Base-by-base conservation (phyloP, 805 yeast species). In the Wickerhamomyces mucosus region DNA sequence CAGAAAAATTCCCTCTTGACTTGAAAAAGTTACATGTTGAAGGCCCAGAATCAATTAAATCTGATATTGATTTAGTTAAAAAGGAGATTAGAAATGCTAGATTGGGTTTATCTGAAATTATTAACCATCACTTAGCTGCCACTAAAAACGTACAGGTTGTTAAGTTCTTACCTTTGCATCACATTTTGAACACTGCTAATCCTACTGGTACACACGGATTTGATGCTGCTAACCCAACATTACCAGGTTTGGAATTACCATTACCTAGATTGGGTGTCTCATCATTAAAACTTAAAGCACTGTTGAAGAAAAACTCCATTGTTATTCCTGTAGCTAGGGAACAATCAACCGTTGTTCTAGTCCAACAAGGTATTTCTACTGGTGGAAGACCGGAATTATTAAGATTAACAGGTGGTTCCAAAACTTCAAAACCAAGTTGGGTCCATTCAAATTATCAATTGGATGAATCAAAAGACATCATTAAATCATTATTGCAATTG, bases 381-480 rank as follows among this genome's bases (percentile, higher is more conserved):
- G 48, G 55, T 36, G 61, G 61, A 29, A 58, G 48, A 36, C 62
- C 64, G 27, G 92, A 82, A 54, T 61, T 81, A 13, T 56, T 88
- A 35, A 72, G 95, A 53, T 66, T 89, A 41, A 73, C 89, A 18
- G 96, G 96, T 28, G 95, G 95, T 29, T 55, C 63, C 23, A 65
- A 68, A 45, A 65, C 78, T 17, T 67, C 76, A 32, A 67, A 70
- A 37, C 88, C 96, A 45, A 73, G 84, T 43, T 92, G 94, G 92
- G 79, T 82, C 27, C 96, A 88, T 53, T 83, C 95, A 18, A 62
- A 70, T 26, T 76, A 64, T 58, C 78, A 78, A 55, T 58, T 89
- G 34, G 55, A 65, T 19, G 73, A 71, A 28, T 59, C 62, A 6
- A 64, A 52, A 23, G 46, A 55, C 7, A 29, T 46, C n/a, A 54